A percentile compares a stretch with the other conserved stretches of the same genome.
Conservation (phyloP, 768 basidiomycete species). For the Phaeotremella skinneri region DNA sequence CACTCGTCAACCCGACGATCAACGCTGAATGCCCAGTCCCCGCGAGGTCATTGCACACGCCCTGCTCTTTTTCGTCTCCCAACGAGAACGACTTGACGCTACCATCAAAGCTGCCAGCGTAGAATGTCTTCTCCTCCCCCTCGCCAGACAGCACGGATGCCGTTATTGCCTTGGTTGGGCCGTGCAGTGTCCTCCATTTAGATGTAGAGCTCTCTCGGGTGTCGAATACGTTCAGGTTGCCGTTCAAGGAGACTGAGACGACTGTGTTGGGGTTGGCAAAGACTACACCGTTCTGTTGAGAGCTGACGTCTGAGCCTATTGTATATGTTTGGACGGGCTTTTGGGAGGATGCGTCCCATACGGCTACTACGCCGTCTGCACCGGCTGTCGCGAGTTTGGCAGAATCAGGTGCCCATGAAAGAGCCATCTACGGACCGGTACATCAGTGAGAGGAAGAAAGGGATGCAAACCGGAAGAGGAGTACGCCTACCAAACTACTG, state of each 20-base stretch:
- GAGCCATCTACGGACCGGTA: constrained; percentile 53
- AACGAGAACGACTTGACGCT: constrained; percentile 46
- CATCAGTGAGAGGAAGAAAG: not conserved
- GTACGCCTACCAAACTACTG: constrained; percentile 27
- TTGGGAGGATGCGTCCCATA: constrained; percentile 79
- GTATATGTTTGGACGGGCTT: constrained; percentile 69
- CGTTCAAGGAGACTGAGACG: constrained; percentile 78
- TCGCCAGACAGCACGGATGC: constrained; percentile 48
- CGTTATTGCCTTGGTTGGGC: constrained; percentile 77
- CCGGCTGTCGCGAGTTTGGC: constrained; percentile 74
- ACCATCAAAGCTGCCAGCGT: constrained; percentile 70
- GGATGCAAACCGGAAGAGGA: not conserved
- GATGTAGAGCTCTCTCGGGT: constrained; percentile 64
- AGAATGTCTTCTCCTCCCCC: constrained; percentile 59
- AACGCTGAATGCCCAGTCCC: constrained; percentile 72
- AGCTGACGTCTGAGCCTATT: constrained; percentile 67
- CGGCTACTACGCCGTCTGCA: constrained; percentile 79
- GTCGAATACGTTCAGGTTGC: constrained; percentile 79
- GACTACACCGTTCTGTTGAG: constrained; percentile 82
- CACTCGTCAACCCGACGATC: constrained; percentile 62
- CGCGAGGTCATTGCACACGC: constrained; percentile 52
- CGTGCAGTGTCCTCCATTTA: constrained; percentile 58
- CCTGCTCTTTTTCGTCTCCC: constrained; percentile 50
- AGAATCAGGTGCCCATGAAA: constrained; percentile 71
- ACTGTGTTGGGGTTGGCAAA: constrained; percentile 72